A percentile compares a stretch with the other conserved stretches of the same genome.
phyloP scores from a whole-genome alignment of 106 monocot species.

The Posidonia australis region DNA sequence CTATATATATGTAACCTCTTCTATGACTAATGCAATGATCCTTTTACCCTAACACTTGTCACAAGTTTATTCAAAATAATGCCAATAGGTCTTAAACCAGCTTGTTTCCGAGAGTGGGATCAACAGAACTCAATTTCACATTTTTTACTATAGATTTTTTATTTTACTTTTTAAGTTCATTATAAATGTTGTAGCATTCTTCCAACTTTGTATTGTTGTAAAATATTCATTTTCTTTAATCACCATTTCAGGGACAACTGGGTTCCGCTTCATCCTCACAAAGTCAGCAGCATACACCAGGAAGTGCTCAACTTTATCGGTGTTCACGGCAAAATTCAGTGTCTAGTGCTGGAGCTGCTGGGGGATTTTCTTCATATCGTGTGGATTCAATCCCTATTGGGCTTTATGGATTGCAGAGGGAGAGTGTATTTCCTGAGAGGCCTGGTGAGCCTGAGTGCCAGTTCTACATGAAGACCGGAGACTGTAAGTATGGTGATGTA shows the following conservation, averaged over 20 bases:
- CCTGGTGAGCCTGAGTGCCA: conserved; percentile 85
- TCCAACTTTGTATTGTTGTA: too few species aligned
- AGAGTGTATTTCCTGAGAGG: conserved; percentile 57
- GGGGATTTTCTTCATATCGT: background rate
- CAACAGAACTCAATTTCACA: too few species aligned
- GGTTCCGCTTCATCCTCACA: conserved; percentile 2
- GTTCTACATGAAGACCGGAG: conserved; percentile 89
- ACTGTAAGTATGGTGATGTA: conserved; percentile 81
- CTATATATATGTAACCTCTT: too few species aligned
- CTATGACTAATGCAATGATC: too few species aligned
- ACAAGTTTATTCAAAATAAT: too few species aligned
- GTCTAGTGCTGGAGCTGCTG: background rate
- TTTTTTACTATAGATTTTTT: too few species aligned
- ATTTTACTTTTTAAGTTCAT: too few species aligned
- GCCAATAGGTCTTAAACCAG: too few species aligned
- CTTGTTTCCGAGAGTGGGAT: too few species aligned
- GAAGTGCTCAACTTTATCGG: background rate
- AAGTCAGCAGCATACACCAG: conserved; percentile 2
- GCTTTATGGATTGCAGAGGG: conserved; percentile 2
- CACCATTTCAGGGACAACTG: background rate
- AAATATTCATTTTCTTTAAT: too few species aligned
- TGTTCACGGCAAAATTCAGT: background rate
- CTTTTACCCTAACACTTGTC: too few species aligned
- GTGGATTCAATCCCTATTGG: background rate
- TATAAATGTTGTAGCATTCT: too few species aligned